Percentiles rank a stretch among this genome's conserved stretches.
Evolutionary conservation across 2,329 filamentous ascomycete species (phyloP).

Genomic region (Colletotrichum sp.): DNA sequence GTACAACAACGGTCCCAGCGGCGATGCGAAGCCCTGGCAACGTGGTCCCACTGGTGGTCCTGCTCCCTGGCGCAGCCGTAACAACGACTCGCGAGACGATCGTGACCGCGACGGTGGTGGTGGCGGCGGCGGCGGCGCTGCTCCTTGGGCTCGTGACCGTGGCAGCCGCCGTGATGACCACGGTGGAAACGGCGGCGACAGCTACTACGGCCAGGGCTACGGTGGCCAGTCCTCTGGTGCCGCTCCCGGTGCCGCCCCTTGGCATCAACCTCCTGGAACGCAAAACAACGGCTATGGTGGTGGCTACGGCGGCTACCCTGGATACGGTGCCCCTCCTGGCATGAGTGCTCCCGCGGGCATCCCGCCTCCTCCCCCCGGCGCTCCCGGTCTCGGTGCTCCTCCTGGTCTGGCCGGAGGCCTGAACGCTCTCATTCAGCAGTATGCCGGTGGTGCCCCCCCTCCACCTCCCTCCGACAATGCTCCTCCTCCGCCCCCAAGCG

Average conservation of each 20-base stretch:
- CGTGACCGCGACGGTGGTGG: conserved; percentile 38
- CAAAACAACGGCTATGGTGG: conserved; percentile 54
- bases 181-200: conserved; percentile 40
- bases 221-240: conserved; percentile 24
- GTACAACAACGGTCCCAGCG: conserved; percentile 57
- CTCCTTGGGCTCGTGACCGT: conserved; percentile 69
- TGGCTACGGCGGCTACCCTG: conserved; percentile 60
- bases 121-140: conserved; percentile 50
- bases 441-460: conserved; percentile 53
- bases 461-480: conserved; percentile 63
- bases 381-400: conserved; percentile 55
- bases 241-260: conserved; percentile 49
- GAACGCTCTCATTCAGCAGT: conserved; percentile 72
- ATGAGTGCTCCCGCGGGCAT: conserved; percentile 43
- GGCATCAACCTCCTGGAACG: conserved; percentile 62
- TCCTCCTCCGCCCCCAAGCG: conserved; percentile 64
- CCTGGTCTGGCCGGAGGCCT: conserved; percentile 62
- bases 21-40: conserved; percentile 84
- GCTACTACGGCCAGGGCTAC: conserved; percentile 42
- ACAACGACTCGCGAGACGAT: conserved; percentile 56
- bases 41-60: conserved; percentile 82
- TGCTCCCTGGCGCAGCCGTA: conserved; percentile 76
- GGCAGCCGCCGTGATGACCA: conserved; percentile 48
- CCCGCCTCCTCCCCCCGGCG: conserved; percentile 29
- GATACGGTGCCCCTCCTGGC: conserved; percentile 60